These are phyloP conservation scores for Cercospora sp. DNA, from an alignment of 2,329 filamentous ascomycete species.

Conservation along the genomic window DNA sequence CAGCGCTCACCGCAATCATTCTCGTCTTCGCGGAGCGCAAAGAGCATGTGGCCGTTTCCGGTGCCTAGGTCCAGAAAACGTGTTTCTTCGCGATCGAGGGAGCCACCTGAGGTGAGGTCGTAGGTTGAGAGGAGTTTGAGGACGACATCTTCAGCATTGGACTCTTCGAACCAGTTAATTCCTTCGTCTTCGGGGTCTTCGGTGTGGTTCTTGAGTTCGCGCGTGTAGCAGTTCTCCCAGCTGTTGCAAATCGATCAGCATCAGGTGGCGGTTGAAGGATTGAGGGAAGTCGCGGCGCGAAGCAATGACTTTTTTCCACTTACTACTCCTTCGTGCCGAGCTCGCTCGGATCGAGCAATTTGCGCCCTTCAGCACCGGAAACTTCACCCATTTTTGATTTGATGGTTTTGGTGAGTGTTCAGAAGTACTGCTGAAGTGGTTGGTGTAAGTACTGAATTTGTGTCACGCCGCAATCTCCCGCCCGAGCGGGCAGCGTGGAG, in stretches of 20 bases:
- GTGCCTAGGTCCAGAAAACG: constrained; percentile 85
- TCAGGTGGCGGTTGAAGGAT: background rate
- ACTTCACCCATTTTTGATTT: background rate
- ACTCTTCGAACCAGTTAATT: constrained; percentile 95
- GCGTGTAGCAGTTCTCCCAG: constrained; percentile 66
- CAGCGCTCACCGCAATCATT: constrained; percentile 50
- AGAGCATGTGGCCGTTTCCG: constrained; percentile 90
- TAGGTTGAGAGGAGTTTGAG: constrained; percentile 62
- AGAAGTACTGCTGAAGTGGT: background rate
- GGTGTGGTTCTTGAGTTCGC: constrained; percentile 69
- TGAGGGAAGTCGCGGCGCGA: background rate
- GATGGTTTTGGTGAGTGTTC: background rate
- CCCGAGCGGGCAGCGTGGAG: background rate
- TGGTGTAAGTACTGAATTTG: background rate
- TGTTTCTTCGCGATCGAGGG: constrained; percentile 49
- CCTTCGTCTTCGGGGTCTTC: constrained; percentile 75
- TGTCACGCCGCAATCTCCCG: constrained; percentile 1
- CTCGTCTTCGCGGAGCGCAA: constrained; percentile 68
- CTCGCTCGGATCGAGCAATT: constrained; percentile 67
- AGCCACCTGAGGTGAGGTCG: constrained; percentile 43
- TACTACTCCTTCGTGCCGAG: constrained; percentile 92
- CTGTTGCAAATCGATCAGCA: constrained; percentile 25
- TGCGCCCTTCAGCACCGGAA: constrained; percentile 17
- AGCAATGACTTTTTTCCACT: constrained; percentile 37
- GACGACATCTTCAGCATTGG: constrained; percentile 80